Evolutionary conservation across 2,329 filamentous ascomycete species (phyloP).

Genomic region (Whalleya microplaca): DNA sequence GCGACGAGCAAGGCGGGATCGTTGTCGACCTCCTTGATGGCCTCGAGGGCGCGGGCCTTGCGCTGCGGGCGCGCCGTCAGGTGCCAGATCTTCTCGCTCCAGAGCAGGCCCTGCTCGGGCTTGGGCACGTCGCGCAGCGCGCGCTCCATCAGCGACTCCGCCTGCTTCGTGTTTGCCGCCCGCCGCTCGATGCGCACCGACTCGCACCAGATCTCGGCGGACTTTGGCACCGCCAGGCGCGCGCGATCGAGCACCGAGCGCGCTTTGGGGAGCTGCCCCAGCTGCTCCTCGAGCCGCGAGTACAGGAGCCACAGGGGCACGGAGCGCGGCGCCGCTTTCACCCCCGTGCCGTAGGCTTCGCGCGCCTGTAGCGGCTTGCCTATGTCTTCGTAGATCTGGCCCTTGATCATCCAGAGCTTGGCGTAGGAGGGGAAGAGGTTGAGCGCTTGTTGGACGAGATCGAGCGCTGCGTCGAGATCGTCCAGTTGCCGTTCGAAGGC

Average conservation of each 20-base stretch:
- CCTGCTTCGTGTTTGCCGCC: slow-evolving; percentile 80
- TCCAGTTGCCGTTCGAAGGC: slow-evolving; percentile 88
- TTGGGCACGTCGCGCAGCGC: slow-evolving; percentile 90
- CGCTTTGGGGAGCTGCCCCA: slow-evolving; percentile 85
- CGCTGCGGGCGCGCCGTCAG: slow-evolving; percentile 90
- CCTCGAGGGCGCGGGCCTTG: slow-evolving; percentile 87
- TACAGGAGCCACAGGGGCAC: slow-evolving; percentile 90
- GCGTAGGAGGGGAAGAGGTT: slow-evolving; percentile 82
- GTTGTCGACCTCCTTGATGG: slow-evolving; percentile 95
- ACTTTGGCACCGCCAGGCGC: slow-evolving; percentile 84
- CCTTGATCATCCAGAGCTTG: slow-evolving; percentile 99
- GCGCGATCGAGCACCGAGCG: slow-evolving; percentile 92
- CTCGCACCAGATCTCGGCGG: slow-evolving; percentile 84
- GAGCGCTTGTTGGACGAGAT: slow-evolving; percentile 84
- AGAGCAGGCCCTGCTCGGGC: slow-evolving; percentile 73
- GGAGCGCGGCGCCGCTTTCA: slow-evolving; percentile 81
- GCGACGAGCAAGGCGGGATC: slow-evolving; percentile 88
- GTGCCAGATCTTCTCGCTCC: slow-evolving; percentile 95
- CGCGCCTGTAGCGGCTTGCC: slow-evolving; percentile 81
- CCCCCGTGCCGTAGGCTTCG: slow-evolving; percentile 87
- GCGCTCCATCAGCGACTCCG: slow-evolving; percentile 89
- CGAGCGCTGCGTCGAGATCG: slow-evolving; percentile 78
- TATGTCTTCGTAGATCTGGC: slow-evolving; percentile 90
- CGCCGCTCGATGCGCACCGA: slow-evolving; percentile 91
- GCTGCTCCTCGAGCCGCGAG: slow-evolving; percentile 82